These are phyloP conservation scores for Tetragonia tetragonoides DNA, from an alignment of 148 eudicot genomes.

Conservation along the genomic window DNA sequence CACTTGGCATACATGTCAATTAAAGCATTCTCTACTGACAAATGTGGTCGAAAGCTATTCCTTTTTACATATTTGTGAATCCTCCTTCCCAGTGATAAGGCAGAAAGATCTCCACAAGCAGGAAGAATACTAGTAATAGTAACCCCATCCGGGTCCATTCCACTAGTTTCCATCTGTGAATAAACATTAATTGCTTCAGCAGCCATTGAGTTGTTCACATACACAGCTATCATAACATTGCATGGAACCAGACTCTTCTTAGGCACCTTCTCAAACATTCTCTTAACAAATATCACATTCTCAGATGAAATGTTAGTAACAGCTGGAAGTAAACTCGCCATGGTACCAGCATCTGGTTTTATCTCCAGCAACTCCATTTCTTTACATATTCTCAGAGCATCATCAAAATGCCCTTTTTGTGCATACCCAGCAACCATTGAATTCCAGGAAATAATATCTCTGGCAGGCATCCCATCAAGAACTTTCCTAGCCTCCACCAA, in stretches of 20 bases:
- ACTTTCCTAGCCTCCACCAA: constrained; percentile 46
- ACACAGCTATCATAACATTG: constrained; percentile 86
- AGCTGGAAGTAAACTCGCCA: constrained; percentile 76
- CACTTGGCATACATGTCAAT: constrained; percentile 90
- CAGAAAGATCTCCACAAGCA: constrained; percentile 85
- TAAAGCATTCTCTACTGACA: constrained; percentile 71
- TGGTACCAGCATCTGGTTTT: constrained; percentile 67
- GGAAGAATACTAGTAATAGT: constrained; percentile 76
- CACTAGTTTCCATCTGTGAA: constrained; percentile 49
- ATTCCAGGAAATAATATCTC: constrained; percentile 79
- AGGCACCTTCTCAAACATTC: constrained; percentile 46
- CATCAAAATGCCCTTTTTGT: constrained; percentile 54
- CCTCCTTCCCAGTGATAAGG: constrained; percentile 55
- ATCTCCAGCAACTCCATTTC: constrained; percentile 45
- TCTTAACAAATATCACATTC: constrained; percentile 53
- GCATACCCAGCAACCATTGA: constrained; percentile 74
- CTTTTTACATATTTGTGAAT: constrained; percentile 52
- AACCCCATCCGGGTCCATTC: constrained; percentile 61
- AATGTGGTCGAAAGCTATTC: constrained; percentile 52
- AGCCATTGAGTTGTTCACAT: constrained; percentile 70
- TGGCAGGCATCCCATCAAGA: constrained; percentile 52
- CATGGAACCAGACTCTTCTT: constrained; percentile 52
- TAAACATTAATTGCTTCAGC: constrained; percentile 63
- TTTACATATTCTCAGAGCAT: constrained; percentile 62
- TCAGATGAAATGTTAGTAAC: constrained; percentile 47